A percentile compares a stretch with the other conserved stretches of the same genome.
Conservation (phyloP, 2,329 filamentous ascomycete genomes). For the Fusarium sp. region DNA sequence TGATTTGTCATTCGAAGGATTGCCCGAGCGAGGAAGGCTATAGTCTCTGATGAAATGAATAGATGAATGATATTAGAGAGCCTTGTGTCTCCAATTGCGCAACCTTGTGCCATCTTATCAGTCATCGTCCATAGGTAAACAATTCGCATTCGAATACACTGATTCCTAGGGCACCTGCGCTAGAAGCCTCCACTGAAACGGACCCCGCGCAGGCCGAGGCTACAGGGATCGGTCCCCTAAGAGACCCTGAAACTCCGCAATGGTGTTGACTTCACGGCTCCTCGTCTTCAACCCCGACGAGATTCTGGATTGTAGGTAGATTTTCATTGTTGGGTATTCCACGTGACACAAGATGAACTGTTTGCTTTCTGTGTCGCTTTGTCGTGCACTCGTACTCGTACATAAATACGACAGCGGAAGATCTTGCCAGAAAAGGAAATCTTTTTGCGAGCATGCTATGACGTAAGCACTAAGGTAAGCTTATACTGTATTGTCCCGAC, state of each 20-base stretch:
- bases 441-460: neutral
- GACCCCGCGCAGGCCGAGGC: neutral
- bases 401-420: neutral
- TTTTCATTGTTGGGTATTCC: neutral
- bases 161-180: no score
- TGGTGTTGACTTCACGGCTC: neutral
- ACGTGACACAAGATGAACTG: neutral
- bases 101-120: no score
- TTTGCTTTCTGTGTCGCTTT: neutral
- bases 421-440: neutral
- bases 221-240: neutral
- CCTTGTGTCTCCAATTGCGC: neutral
- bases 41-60: no score
- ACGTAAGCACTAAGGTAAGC: neutral
- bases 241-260: neutral
- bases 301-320: no score
- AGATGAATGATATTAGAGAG: neutral
- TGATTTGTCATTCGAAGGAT: neutral
- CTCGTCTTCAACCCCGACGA: neutral
- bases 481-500: neutral
- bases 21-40: fast-evolving
- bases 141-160: no score
- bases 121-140: no score
- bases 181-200: neutral
- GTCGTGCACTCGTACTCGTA: neutral